These are phyloP conservation scores for Xylariales sp. DNA, from an alignment of 2,329 filamentous ascomycete species.

Conservation along the genomic window DNA sequence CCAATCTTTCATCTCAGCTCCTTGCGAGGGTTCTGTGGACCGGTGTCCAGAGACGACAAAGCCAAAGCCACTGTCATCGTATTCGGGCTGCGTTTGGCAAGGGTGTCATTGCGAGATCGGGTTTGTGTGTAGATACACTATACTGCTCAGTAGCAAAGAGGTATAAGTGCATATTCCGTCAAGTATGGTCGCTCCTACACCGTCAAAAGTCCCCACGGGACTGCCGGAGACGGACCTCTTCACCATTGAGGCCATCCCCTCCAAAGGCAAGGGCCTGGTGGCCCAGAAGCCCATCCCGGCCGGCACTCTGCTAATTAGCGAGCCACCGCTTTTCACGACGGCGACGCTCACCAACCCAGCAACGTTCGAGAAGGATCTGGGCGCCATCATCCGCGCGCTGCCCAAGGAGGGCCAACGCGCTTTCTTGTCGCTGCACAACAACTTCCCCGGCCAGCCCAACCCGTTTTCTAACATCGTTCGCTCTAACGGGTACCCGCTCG, in stretches of 20 bases:
- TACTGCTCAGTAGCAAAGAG: too few species aligned
- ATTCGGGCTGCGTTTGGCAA: too few species aligned
- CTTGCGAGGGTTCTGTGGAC: too few species aligned
- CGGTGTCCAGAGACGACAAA: too few species aligned
- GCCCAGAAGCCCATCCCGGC: slow-evolving; percentile 1
- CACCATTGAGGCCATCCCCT: slow-evolving; percentile 2
- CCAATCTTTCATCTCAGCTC: too few species aligned
- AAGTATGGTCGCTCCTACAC: too few species aligned
- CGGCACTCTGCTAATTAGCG: slow-evolving; percentile 6
- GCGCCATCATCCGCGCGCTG: background rate
- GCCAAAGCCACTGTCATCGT: too few species aligned
- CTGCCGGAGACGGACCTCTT: slow-evolving; percentile 2
- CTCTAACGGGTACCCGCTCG: slow-evolving; percentile 6
- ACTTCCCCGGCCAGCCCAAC: slow-evolving; percentile 2
- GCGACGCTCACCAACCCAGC: background rate
- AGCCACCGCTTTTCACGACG: slow-evolving; percentile 3
- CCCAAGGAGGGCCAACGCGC: slow-evolving; percentile 4
- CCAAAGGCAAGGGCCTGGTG: slow-evolving; percentile 6
- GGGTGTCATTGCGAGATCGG: too few species aligned
- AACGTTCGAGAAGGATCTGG: slow-evolving; percentile 1
- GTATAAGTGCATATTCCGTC: too few species aligned
- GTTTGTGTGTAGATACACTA: too few species aligned
- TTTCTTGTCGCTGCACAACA: slow-evolving; percentile 7
- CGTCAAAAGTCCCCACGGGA: slow-evolving; percentile 1
- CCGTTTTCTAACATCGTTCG: slow-evolving; percentile 4